phyloP scores from a whole-genome alignment of 2,329 filamentous ascomycete species.

The Colletotrichum kahawae region DNA sequence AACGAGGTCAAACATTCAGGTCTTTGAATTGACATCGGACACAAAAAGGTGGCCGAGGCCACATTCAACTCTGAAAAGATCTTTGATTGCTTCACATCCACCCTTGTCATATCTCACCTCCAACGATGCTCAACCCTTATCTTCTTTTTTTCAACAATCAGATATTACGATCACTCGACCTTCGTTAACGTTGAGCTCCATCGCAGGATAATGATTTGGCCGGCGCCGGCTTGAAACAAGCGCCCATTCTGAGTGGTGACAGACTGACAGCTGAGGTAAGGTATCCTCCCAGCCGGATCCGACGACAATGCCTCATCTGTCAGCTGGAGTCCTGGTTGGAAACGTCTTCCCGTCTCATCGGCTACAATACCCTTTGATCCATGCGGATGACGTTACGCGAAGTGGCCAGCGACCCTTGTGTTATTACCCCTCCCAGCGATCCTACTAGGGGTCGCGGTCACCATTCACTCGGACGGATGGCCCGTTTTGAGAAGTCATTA shows the following conservation, averaged over 20 bases:
- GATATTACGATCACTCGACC: not conserved
- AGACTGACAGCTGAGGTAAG: not conserved
- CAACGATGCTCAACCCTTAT: not conserved
- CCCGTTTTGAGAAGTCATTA: not conserved
- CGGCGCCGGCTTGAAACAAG: not conserved
- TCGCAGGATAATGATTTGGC: not conserved
- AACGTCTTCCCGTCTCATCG: not conserved
- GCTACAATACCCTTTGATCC: not conserved
- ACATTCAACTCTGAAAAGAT: not conserved
- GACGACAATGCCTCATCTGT: not conserved
- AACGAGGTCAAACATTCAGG: not conserved
- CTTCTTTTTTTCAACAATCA: not conserved
- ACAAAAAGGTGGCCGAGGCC: not conserved
- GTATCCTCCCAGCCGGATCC: not conserved
- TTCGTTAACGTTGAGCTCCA: not conserved
- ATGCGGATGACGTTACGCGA: not conserved
- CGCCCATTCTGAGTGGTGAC: not conserved
- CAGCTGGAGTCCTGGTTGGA: not conserved
- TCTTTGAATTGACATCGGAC: not conserved
- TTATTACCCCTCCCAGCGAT: not conserved
- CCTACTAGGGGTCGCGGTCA: not conserved
- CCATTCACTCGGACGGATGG: not conserved
- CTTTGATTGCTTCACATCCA: not conserved
- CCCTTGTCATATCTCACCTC: not conserved
- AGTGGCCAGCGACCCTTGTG: not conserved